A percentile compares a stretch with the other conserved stretches of the same genome.
phyloP scores from a whole-genome alignment of 345 rosid species.

The Pistacia integerrima region DNA sequence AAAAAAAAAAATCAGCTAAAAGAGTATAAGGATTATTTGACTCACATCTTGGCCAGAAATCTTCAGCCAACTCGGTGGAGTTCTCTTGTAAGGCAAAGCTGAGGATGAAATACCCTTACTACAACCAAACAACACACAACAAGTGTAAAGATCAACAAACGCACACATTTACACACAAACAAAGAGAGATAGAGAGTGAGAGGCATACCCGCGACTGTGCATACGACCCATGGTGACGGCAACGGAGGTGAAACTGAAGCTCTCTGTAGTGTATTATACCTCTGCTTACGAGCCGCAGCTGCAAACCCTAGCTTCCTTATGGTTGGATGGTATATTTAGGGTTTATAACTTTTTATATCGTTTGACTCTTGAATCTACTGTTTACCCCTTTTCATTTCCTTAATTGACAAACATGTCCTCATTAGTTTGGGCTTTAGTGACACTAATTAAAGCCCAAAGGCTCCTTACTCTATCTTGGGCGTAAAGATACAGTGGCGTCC shows the following conservation, averaged over 20 bases:
- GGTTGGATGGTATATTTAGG: not conserved
- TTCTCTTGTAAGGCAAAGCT: slow-evolving; percentile 59
- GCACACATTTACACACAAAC: not conserved
- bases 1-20: not conserved
- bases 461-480: not conserved
- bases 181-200: not conserved
- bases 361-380: not conserved
- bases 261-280: slow-evolving; percentile 14
- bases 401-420: slow-evolving; percentile 10
- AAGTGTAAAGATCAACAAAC: not conserved
- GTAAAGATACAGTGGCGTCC: not conserved
- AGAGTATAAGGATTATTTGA: not conserved
- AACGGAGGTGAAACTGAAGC: not conserved
- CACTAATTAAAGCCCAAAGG: not conserved
- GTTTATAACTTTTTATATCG: not conserved
- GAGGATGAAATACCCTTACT: slow-evolving; percentile 69
- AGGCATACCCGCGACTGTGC: slow-evolving; percentile 52
- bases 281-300: slow-evolving; percentile 21
- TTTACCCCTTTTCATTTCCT: slow-evolving; percentile 9
- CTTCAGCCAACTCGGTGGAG: slow-evolving; percentile 62
- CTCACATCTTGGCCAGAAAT: slow-evolving; percentile 60
- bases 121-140: not conserved
- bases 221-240: slow-evolving; percentile 58
- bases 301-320: slow-evolving; percentile 20
- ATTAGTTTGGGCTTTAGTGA: not conserved